Base-by-base conservation (phyloP, 495 filamentous ascomycete genomes). In the Neurospora tetraspora region DNA sequence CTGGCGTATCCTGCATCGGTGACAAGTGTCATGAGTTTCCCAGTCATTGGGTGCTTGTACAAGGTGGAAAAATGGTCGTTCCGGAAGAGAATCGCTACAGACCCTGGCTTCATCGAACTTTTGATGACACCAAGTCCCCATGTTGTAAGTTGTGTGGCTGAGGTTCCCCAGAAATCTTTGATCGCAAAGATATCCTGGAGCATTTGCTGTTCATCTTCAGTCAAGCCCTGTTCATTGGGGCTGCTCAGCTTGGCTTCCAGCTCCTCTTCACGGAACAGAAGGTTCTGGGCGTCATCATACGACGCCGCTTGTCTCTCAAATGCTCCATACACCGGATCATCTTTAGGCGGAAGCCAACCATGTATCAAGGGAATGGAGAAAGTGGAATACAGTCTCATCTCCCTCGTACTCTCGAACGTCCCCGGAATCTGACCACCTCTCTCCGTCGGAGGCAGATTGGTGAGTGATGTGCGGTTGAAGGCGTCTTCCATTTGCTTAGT, bases 1-100 rank as follows among this genome's bases (percentile, higher is more conserved):
- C 85, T 86, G 9, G 92, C 89, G 76, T 95, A 99, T 18, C 96
- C 96, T 16, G 91, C 91, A 81, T 99, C 96, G 10, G 96, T 99
- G 34, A 99, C 93, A 20, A 98, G 80, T 0, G 91, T 92, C 72
- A 92, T 86, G 0, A 99, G 85, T 73, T 90, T 86, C 5, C 86
- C 80, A 0, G 91, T 91, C 38, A 88, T 83, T 1, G 94, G 93
- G 74, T 96, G 83, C 73, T 93, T 89, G 79, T 97, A 97, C 0
- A 99, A 78, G 0, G 96, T 98, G 38, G 91, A 91, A 78, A 99
- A 99, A 81, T 99, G 96, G 76, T 98, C 95, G 74, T 99, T 99
- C 39, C 96, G 89, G 83, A 99, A 99, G 3, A 98, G 81, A 69
- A 99, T 98, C 0, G 92, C 92, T 9, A 97, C 85, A 0, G 90